phyloP scores from a whole-genome alignment of 805 yeast genomes.

The Isabelozyma gotoi region DNA sequence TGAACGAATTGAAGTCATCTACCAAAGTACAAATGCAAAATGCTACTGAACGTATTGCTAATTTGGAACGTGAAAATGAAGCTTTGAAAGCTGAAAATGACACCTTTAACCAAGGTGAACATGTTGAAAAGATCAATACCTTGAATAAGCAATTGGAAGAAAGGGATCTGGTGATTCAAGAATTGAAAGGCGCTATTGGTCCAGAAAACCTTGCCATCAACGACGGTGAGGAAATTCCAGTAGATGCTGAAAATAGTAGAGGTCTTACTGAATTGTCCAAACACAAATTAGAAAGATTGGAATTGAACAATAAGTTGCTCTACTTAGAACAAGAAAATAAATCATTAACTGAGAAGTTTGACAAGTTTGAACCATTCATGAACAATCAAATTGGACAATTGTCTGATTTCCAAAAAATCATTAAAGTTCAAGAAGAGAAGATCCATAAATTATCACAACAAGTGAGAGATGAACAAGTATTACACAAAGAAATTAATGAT shows the following conservation, averaged over 20 bases:
- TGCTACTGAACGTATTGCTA: constrained; percentile 55
- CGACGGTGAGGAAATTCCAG: constrained; percentile 13
- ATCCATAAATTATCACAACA: constrained; percentile 41
- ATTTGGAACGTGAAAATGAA: constrained; percentile 41
- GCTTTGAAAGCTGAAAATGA: constrained; percentile 10
- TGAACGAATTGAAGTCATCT: constrained; percentile 27
- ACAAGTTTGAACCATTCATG: constrained; percentile 53
- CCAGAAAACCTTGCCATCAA: constrained; percentile 23
- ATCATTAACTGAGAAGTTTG: constrained; percentile 37
- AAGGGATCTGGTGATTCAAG: constrained; percentile 29
- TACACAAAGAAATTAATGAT: constrained; percentile 47
- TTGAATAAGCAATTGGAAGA: constrained; percentile 24
- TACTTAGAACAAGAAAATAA: constrained; percentile 48
- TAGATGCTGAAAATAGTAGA: constrained; percentile 6
- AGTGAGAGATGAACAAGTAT: constrained; percentile 42
- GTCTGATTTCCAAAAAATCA: constrained; percentile 50
- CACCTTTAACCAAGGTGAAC: neutral
- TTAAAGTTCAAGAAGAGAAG: constrained; percentile 51
- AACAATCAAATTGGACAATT: constrained; percentile 53
- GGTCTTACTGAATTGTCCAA: constrained; percentile 33
- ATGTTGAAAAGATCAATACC: constrained; percentile 7
- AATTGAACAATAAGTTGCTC: constrained; percentile 43
- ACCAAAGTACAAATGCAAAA: constrained; percentile 50
- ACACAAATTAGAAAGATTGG: constrained; percentile 43
- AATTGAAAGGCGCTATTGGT: constrained; percentile 26